A percentile compares a stretch with the other conserved stretches of the same genome.
Evolutionary conservation across 2,329 filamentous ascomycete genomes (phyloP).

Genomic region (Ophiostoma quercus): DNA sequence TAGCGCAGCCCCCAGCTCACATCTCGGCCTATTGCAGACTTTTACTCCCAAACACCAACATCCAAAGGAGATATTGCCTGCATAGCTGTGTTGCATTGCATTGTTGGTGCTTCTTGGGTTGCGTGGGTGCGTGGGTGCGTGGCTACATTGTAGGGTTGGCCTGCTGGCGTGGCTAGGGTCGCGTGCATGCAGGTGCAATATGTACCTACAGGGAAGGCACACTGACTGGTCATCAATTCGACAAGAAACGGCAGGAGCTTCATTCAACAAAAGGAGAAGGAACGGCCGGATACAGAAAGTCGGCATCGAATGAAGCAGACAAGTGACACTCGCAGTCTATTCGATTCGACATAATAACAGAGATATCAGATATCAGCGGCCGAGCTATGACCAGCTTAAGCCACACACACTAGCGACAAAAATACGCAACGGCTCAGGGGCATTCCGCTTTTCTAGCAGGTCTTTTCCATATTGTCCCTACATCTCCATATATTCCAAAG

Average conservation of each 20-base stretch:
- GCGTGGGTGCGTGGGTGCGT: not conserved
- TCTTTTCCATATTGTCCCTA: not conserved
- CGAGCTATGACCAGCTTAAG: slow-evolving; percentile 8
- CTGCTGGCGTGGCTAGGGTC: not conserved
- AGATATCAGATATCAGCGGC: not conserved
- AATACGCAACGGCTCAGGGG: slow-evolving; percentile 14
- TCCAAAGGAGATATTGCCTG: not conserved
- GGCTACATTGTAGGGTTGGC: not conserved
- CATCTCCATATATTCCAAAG: not conserved
- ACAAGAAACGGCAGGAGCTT: not conserved
- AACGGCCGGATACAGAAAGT: not conserved
- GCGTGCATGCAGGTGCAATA: not conserved
- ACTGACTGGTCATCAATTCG: not conserved
- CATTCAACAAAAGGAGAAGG: not conserved
- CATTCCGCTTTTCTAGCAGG: slow-evolving; percentile 11
- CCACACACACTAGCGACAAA: not conserved
- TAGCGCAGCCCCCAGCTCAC: not conserved
- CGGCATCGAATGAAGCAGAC: not conserved
- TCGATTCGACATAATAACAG: not conserved
- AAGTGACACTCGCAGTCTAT: not conserved
- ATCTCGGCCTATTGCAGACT: not conserved
- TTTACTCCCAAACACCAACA: not conserved
- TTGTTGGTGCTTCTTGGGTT: slow-evolving; percentile 14
- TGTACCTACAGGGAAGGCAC: not conserved
- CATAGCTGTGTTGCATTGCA: slow-evolving; percentile 11